phyloP scores from a whole-genome alignment of 2,329 filamentous ascomycete genomes.

The Tolypocladium ovalisporum region DNA sequence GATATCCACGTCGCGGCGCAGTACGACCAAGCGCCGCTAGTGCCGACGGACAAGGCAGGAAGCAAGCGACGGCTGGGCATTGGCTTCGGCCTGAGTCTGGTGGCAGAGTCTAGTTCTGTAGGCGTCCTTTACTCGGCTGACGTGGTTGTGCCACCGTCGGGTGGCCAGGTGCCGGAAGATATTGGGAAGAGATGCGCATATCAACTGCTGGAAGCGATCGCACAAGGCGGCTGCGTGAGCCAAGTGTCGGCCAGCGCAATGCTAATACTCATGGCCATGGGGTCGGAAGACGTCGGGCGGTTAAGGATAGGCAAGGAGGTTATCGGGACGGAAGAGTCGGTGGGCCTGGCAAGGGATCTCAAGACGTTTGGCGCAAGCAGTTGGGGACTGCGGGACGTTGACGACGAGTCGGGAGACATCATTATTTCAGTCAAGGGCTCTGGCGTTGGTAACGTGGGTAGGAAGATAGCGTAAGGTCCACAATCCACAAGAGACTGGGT shows the following conservation, averaged over 20 bases:
- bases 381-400: constrained; percentile 76
- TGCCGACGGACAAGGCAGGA: constrained; percentile 38
- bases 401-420: constrained; percentile 59
- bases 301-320: constrained; percentile 73
- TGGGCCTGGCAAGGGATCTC: constrained; percentile 74
- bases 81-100: constrained; percentile 81
- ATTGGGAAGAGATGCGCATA: constrained; percentile 81
- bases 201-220: constrained; percentile 76
- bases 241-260: constrained; percentile 62
- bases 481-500: not conserved
- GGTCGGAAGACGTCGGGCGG: constrained; percentile 86
- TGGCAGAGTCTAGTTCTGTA: constrained; percentile 77
- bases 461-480: constrained; percentile 58
- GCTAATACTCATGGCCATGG: constrained; percentile 93
- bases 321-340: constrained; percentile 66
- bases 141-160: constrained; percentile 60
- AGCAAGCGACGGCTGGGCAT: constrained; percentile 63
- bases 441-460: constrained; percentile 88
- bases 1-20: constrained; percentile 86
- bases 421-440: constrained; percentile 85
- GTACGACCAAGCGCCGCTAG: constrained; percentile 56
- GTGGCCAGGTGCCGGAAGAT: constrained; percentile 80
- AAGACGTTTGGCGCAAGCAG: constrained; percentile 80
- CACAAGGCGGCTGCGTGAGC: constrained; percentile 71
- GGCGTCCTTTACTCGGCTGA: constrained; percentile 86